Evolutionary conservation across 2,329 filamentous ascomycete species (phyloP), one percentile per base, ranked within the genome.

Genomic region (Pseudogymnoascus sp.): DNA sequence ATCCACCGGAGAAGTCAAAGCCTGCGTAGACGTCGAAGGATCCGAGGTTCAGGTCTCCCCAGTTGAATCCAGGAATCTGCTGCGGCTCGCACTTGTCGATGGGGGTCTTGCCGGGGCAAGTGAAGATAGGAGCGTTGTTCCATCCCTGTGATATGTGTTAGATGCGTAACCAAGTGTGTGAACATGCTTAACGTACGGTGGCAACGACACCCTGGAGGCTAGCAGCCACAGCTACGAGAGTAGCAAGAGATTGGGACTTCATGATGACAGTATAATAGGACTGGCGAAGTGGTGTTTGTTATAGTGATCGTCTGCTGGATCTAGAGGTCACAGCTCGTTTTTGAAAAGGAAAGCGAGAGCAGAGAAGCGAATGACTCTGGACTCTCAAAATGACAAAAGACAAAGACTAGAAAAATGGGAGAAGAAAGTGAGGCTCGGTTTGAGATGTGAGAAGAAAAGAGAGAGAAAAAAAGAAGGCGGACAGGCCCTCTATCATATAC

Each of bases 21-120:
- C 86, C 89, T 62, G 84, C 84, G 75, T 91, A 96, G 69, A 74
- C 77, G 67, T 75, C 76, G 76, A 96, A 86, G 15, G 74, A 70
- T 50, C 90, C 91, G 36, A 77, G 68, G 67, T 74, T 69, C 23
- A 96, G 81, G 67, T 83, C 83, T 26, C 76, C 76, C 84, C 89
- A 97, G 79, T 88, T 78, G 75, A 89, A 95, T 60, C 91, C 92
- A 21, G 71, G 68, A 67, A 82, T 77, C 78, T 96, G 90, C 68
- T 86, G 76, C n/a, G 82, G 74, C 64, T 83, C 85, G 77, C 93
- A 97, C 71, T 87, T 77, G 79, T 95, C 95, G 10, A 57, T 31
- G 79, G 91, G 79, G 72, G 83, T 85, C 81, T 90, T 91, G 65
- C 78, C 77, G 11, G 91, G 91, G 75, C 82, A 88, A 60, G 80